Evolutionary conservation across 2,329 filamentous ascomycete genomes (phyloP), one percentile per base, ranked within the genome.

Genomic region (Canariomyces notabilis): DNA sequence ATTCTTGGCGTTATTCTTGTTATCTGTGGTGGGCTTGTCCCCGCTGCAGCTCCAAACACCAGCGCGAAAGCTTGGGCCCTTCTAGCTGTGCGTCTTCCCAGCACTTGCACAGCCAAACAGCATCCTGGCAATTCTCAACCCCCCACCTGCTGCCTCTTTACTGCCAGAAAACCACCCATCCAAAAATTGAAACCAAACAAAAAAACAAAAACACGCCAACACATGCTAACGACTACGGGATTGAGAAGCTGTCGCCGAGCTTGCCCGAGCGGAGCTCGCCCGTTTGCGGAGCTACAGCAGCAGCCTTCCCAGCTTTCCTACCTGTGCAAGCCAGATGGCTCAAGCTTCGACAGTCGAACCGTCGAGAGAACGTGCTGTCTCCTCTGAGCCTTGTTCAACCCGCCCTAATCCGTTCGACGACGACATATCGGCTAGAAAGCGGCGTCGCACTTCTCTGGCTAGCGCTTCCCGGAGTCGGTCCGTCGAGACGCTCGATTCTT

Each of bases 371-470:
- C 75, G 76, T 66, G 74, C 76, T 60, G 70, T 72, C 66, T 82
- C 79, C 59, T 76, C 76, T 65, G 80, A 84, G 69, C 75, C 77
- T 63, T 74, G 73, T 64, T 77, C 79, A 59, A 79, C 75, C 56
- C 75, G 80, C 52, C 77, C 77, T 42, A 82, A 83, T 54, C 80
- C 80, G 33, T 83, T 83, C 62, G 73, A 81, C 66, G 78, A 82
- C 60, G 75, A 79, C 54, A 59, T 66, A 37, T 70, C 73, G 34
- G 72, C 79, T 46, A 72, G 80, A 54, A 84, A 84, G 64, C 77
- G 80, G 42, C 79, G 77, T 52, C 75, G 80, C 55, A 80, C 79
- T 22, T 82, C 79, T 12, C 66, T 72, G 42, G 74, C 74, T 46
- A 72, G 68, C 38, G 57, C 49, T 47, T 82, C 79, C 20, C 71